Conservation (phyloP, 2,329 filamentous ascomycete species). For the Paradendryphiella salina region DNA sequence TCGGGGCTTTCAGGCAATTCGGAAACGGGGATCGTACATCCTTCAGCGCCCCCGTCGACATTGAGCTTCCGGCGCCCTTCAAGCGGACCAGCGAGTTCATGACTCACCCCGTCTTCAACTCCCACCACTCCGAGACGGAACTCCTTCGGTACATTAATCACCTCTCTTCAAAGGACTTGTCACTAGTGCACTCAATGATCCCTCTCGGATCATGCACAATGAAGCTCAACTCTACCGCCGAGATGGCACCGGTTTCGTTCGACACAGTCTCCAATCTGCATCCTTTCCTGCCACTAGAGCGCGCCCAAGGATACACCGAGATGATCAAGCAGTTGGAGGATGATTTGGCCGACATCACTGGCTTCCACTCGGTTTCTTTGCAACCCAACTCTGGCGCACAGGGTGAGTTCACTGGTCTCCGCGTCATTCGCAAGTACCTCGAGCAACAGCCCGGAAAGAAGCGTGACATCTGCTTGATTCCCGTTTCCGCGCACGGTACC, state of each 20-base stretch:
- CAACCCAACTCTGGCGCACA: constrained; percentile 97
- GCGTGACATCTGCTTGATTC: constrained; percentile 91
- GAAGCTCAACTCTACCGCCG: constrained; percentile 93
- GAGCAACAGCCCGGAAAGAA: constrained; percentile 68
- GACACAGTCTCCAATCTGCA: constrained; percentile 78
- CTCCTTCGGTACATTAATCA: constrained; percentile 92
- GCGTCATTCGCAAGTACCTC: constrained; percentile 83
- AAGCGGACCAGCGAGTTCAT: constrained; percentile 75
- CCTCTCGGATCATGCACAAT: constrained; percentile 96
- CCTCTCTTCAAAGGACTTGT: constrained; percentile 90
- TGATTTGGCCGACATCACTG: constrained; percentile 81
- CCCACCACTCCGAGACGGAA: constrained; percentile 92
- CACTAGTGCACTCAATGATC: constrained; percentile 96
- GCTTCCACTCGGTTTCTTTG: constrained; percentile 84
- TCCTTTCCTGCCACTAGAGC: constrained; percentile 70
- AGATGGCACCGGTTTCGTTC: constrained; percentile 86
- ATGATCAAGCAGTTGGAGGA: constrained; percentile 73
- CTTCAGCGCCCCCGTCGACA: constrained; percentile 20
- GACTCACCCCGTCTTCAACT: constrained; percentile 92
- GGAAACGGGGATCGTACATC: constrained; percentile 28
- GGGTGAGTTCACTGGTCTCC: constrained; percentile 89
- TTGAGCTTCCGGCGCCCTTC: constrained; percentile 57
- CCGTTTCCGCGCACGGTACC: constrained; percentile 91
- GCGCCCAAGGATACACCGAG: constrained; percentile 68
- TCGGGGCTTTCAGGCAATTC: constrained; percentile 59